phyloP scores from a whole-genome alignment of 2,329 filamentous ascomycete genomes.

The Colletotrichum cordylinicola region DNA sequence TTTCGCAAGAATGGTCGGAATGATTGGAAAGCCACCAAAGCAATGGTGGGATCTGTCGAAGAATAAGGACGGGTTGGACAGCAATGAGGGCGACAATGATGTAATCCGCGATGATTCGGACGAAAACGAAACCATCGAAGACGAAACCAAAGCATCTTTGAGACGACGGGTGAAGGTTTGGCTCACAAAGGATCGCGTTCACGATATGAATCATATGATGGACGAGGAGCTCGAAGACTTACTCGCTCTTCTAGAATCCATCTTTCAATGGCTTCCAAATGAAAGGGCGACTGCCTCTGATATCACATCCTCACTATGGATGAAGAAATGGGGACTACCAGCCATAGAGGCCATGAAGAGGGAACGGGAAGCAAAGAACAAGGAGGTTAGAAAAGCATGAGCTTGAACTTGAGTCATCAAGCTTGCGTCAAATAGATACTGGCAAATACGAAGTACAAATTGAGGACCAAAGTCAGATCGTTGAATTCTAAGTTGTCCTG shows the following conservation, averaged over 20 bases:
- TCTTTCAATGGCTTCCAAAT: neutral
- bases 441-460: no score
- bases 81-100: neutral
- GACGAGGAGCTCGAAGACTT: neutral
- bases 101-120: neutral
- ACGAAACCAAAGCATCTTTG: neutral
- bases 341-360: neutral
- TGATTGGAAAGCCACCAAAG: neutral
- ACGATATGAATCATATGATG: neutral
- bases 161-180: neutral
- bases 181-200: neutral
- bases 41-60: neutral
- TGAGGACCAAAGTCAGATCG: no score
- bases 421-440: neutral
- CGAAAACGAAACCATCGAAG: neutral
- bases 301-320: neutral
- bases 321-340: neutral
- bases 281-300: neutral
- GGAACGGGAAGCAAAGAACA: neutral
- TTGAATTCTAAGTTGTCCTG: no score
- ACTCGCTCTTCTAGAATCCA: neutral
- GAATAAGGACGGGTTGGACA: neutral
- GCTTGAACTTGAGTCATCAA: neutral
- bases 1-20: neutral
- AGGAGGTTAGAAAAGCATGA: neutral